phyloP scores from a whole-genome alignment of 2,329 filamentous ascomycete species.

The Cordyceps fumosorosea region DNA sequence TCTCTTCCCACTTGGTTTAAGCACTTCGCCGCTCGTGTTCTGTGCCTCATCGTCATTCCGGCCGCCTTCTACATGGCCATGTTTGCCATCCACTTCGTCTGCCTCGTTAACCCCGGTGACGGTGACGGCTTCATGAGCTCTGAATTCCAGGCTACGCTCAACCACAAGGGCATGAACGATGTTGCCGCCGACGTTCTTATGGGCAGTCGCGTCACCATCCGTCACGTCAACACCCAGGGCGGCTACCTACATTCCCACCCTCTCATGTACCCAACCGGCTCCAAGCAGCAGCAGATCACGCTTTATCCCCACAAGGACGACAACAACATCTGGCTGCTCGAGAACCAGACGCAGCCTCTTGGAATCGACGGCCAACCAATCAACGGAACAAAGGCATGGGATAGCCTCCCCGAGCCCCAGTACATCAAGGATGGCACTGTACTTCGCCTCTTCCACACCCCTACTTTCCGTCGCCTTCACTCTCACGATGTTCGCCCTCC shows the following conservation, averaged over 20 bases:
- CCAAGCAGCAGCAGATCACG: conserved; percentile 97
- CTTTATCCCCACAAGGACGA: conserved; percentile 98
- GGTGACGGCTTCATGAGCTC: conserved; percentile 99
- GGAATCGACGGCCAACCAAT: conserved; percentile 68
- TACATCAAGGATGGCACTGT: conserved; percentile 75
- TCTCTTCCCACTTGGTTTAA: conserved; percentile 84
- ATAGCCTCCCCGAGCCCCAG: conserved; percentile 56
- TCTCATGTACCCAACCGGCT: conserved; percentile 95
- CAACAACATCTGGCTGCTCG: conserved; percentile 90
- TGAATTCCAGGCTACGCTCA: conserved; percentile 95
- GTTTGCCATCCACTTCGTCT: conserved; percentile 95
- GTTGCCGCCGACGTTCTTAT: conserved; percentile 87
- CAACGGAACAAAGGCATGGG: conserved; percentile 79
- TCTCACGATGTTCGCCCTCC: conserved; percentile 90
- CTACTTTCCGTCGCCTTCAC: conserved; percentile 84
- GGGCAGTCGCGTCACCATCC: conserved; percentile 77
- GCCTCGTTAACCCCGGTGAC: conserved; percentile 88
- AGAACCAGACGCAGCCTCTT: conserved; percentile 93
- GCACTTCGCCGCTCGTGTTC: conserved; percentile 83
- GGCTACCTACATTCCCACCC: conserved; percentile 95
- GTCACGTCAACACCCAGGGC: conserved; percentile 95
- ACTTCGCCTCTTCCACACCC: conserved; percentile 74
- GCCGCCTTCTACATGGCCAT: conserved; percentile 88
- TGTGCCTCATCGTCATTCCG: conserved; percentile 88
- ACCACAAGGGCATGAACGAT: conserved; percentile 93